Base-by-base conservation (phyloP, 371 early-diverging fungal genomes). In the Smittium mucronatum region DNA sequence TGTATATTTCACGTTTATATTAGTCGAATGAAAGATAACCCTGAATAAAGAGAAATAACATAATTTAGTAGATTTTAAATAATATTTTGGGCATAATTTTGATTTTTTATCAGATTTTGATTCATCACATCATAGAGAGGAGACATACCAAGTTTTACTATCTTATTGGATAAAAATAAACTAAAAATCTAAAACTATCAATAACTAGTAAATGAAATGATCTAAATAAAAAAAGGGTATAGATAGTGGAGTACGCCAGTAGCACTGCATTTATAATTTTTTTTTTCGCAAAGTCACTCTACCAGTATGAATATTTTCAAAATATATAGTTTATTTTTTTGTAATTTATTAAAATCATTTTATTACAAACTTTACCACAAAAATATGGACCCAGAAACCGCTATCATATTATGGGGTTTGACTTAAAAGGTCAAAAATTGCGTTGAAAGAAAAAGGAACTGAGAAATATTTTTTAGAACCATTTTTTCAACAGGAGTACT, bases 271-370 rank as follows among this genome's bases (percentile, higher is more conserved):
- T 61, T 61, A 61, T 61, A 5, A 61, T 61, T 11, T 61, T 61
- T 61, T 61, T n/a, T 30, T 61, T 61, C 63, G n/a, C 63, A 61
- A 28, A 30, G 57, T 5, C 16, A 61, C 63, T 61, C 29, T 61
- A 28, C 63, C 33, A 28, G 33, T 21, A 47, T 47, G 21, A 47
- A 21, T 5, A 47, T 47, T 47, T 47, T 47, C 47, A 47, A 47
- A 47, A 47, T 5, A 11, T 47, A 47, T 11, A 47, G 21, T 47
- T 47, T 47, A 11, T 47, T 11, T 47, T 47, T 11, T 47, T 47
- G 21, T 47, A 11, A 11, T 47, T 47, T 47, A 11, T 47, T 11
- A 47, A 47, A 47, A 47, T 11, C 47, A 5, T 11, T 47, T 47
- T 47, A 47, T 21, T n/a, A n/a, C n/a, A n/a, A n/a, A n/a, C 47